A percentile compares a stretch with the other conserved stretches of the same genome.
Evolutionary conservation across 441 rosid genomes (phyloP).

Genomic region (Bocquillonia castaneifolia): DNA sequence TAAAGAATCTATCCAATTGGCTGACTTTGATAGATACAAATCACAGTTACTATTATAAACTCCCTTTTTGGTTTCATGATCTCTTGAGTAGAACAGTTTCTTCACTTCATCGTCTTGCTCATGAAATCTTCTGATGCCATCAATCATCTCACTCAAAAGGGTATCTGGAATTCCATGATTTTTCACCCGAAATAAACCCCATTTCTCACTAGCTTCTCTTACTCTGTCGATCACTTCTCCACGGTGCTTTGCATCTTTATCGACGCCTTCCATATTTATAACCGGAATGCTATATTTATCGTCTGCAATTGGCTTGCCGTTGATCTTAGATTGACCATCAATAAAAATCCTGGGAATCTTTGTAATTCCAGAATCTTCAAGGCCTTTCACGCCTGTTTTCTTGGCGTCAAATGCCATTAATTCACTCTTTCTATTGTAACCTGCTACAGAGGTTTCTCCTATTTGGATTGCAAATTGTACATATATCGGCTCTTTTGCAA

Average conservation of each 20-base stretch:
- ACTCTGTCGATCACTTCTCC: conserved; percentile 6
- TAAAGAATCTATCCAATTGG: conserved; percentile 48
- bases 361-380: conserved; percentile 24
- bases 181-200: conserved; percentile 43
- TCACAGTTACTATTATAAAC: conserved; percentile 35
- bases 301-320: not conserved
- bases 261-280: not conserved
- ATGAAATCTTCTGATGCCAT: conserved; percentile 31
- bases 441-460: no score
- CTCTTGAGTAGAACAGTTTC: conserved; percentile 26
- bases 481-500: no score
- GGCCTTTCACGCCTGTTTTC: conserved; percentile 29
- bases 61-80: conserved; percentile 10
- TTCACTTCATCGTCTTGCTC: conserved; percentile 29
- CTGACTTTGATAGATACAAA: conserved; percentile 24
- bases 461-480: no score
- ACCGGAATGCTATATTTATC: not conserved
- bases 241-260: not conserved
- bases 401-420: conserved; percentile 25
- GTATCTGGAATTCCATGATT: conserved; percentile 39
- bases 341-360: conserved; percentile 27
- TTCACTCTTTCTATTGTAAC: conserved; percentile 1
- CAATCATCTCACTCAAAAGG: conserved; percentile 29
- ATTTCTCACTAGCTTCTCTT: conserved; percentile 19
- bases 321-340: not conserved